These are phyloP conservation scores for Solanum hybrid DNA, from an alignment of 305 asterid species.

Conservation along the genomic window DNA sequence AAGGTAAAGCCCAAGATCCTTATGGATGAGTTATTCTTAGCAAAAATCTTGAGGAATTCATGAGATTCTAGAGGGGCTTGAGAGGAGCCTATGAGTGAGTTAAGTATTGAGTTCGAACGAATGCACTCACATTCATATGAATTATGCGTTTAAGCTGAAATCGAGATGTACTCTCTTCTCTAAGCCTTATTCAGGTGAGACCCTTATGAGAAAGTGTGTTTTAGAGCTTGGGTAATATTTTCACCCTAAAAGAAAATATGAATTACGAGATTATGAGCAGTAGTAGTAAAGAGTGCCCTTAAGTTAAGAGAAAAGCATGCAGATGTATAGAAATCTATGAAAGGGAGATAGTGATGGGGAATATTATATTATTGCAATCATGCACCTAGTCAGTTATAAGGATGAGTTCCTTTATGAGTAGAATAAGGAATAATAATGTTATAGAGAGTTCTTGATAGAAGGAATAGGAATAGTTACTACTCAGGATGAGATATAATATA, in stretches of 20 bases:
- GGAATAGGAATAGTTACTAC: not conserved
- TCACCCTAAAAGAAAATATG: too few species aligned
- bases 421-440: not conserved
- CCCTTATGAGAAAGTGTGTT: too few species aligned
- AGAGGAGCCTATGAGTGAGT: not conserved
- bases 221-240: too few species aligned
- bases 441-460: not conserved
- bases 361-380: not conserved
- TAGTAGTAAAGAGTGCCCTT: not conserved
- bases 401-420: not conserved
- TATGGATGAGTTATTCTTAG: not conserved
- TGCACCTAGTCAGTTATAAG: not conserved
- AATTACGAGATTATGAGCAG: not conserved
- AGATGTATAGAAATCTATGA: not conserved
- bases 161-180: not conserved
- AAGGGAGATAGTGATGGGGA: not conserved
- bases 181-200: too few species aligned
- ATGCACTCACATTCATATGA: not conserved
- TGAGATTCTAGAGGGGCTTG: not conserved
- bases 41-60: not conserved
- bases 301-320: not conserved
- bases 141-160: too few species aligned
- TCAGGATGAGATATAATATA: too few species aligned
- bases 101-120: too few species aligned
- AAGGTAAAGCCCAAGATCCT: not conserved